Base-by-base conservation (phyloP, 2,329 filamentous ascomycete genomes). In the Colletotrichum plurivorum region DNA sequence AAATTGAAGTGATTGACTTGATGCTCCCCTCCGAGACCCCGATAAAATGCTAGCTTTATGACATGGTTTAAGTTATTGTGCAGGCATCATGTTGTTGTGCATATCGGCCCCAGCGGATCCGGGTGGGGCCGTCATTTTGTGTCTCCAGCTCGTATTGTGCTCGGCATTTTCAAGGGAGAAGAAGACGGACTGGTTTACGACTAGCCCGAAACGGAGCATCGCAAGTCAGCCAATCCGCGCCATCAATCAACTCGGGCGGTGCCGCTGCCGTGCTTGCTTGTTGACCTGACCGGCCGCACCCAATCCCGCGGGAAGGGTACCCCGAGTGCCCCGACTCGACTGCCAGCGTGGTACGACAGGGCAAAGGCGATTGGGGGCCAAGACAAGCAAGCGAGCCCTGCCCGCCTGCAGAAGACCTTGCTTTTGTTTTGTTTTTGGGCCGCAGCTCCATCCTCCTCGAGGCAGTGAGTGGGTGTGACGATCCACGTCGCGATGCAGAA, bases 401-500 rank as follows among this genome's bases (percentile, higher is more conserved):
- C 18, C 16, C 20, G 18, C 36, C 31, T 39, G 46, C 45, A 1
- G 57, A 22, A 39, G 27, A 51, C 41, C 41, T n/a, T 43, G 31
- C 31, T 36, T 39, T 36, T 43, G 22, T 39, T 59, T 46, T 59
- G 31, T 59, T 39, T 20, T 43, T 31, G 41, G 27, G 25, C 22
- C 22, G 22, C 43, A 22, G 15, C 16, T 18, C 49, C 22, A 25
- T 16, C 15, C 25, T 48, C 22, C 27, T 36, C 31, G 31, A 36
- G 31, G 31, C 8, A 60, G 57, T 25, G 46, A 60, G 36, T 39
- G 31, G 46, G 53, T 67, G 52, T 63, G 52, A 67, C 52, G 59
- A 20, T 63, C 58, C 58, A 62, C 57, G 58, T 63, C 63, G 57
- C 57, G 51, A 51, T 51, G 51, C 64, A 63, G 22, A 49, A 43